Base-by-base conservation (phyloP, 1,284 basidiomycete species). In the Melanopsichium pennsylvanicum region DNA sequence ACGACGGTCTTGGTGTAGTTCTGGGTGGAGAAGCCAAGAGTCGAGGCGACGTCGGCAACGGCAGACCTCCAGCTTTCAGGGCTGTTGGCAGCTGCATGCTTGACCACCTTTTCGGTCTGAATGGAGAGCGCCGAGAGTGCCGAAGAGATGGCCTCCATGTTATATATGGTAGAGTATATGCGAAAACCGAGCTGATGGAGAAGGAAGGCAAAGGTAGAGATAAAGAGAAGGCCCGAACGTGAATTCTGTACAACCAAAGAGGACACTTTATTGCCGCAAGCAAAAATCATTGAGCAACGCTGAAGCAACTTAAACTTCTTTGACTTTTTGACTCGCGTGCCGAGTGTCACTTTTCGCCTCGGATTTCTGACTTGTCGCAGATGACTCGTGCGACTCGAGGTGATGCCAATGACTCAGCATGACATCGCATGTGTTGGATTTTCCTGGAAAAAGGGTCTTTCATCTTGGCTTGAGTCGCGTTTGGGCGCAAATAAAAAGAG, bases 1-100 rank as follows among this genome's bases (percentile, higher is more conserved):
- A 92, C 89, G 71, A 93, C 86, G 29, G 88, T 90, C 82, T 93
- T 92, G 33, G 67, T 66, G 57, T 61, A 70, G 40, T 64, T 54
- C 7, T 46, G 47, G 16, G 47, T 36, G 41, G 62, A 26, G 29
- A 66, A 41, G 39, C 63, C 58, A 35, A 66, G 56, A 12, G 63
- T 39, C 4, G 56, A 54, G 36, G 56, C 63, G 42, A 63, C 67
- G 12, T 70, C 61, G 22, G 68, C 38, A 16, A 72, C 59, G 18
- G 72, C 70, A 11, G 59, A 39, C 54, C 59, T 69, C 68, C 68
- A 74, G 48, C 38, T 46, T 39, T 71, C 72, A 18, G 72, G 72
- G 39, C 64, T 69, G 54, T 63, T 64, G 51, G 72, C 47, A 21
- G 72, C 56, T 13, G 72, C 69, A 38, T 74, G 72, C 57, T 71